phyloP scores from a whole-genome alignment of 257 asterid genomes.

The Gentiana dahurica region DNA sequence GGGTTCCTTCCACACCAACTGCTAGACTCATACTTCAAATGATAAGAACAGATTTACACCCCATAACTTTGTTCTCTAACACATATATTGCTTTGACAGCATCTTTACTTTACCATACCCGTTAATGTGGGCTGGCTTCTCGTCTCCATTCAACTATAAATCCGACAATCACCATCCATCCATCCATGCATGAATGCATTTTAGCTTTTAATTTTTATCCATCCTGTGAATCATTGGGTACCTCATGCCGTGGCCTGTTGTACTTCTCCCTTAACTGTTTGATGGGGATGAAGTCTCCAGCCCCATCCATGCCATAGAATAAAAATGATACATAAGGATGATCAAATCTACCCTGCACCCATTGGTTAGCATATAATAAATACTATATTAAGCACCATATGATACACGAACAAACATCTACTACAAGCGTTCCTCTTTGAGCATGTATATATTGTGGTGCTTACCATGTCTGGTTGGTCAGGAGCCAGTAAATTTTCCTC shows the following conservation, averaged over 20 bases:
- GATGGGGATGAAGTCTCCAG: conserved; percentile 89
- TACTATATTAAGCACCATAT: conserved; percentile 8
- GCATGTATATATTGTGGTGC: conserved; percentile 9
- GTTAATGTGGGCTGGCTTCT: too few relatives aligned
- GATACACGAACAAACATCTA: conserved; percentile 1
- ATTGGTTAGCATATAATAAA: neutral
- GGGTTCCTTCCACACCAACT: too few relatives aligned
- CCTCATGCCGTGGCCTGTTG: conserved; percentile 74
- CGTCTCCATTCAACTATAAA: too few relatives aligned
- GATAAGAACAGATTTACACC: too few relatives aligned
- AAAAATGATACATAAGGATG: conserved; percentile 87
- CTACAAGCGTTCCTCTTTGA: neutral
- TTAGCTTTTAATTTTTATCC: conserved; percentile 27
- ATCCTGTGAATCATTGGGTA: conserved; percentile 49
- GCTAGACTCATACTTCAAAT: too few relatives aligned
- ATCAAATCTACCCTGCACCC: conserved; percentile 59
- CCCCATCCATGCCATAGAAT: conserved; percentile 77
- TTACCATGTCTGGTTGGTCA: conserved; percentile 46
- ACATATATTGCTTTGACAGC: too few relatives aligned
- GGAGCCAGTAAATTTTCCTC: conserved; percentile 74
- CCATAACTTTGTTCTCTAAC: too few relatives aligned
- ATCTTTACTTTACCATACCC: too few relatives aligned
- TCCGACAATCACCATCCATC: neutral
- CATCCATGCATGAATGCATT: conserved; percentile 18
- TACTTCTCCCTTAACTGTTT: conserved; percentile 89